phyloP scores from a whole-genome alignment of 805 yeast species.

The Yamadazyma laniorum region DNA sequence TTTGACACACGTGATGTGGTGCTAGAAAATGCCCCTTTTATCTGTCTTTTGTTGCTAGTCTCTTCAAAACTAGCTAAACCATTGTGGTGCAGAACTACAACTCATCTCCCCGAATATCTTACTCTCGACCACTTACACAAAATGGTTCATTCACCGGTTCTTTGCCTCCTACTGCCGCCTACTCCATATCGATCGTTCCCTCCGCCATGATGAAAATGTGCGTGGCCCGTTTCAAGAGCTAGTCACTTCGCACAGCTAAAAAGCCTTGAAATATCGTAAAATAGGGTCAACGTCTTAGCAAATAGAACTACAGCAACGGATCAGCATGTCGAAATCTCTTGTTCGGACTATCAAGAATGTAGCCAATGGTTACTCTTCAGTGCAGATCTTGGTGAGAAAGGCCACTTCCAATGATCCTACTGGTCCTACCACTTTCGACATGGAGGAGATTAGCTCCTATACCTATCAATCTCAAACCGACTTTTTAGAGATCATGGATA shows the following conservation, averaged over 20 bases:
- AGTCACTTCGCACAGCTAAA: slow-evolving; percentile 7
- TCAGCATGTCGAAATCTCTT: slow-evolving; percentile 68
- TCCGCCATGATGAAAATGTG: too few relatives aligned
- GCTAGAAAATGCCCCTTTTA: too few relatives aligned
- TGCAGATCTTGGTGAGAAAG: slow-evolving; percentile 85
- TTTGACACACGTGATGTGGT: too few relatives aligned
- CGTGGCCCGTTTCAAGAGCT: not conserved
- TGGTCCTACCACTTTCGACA: slow-evolving; percentile 77
- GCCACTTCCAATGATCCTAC: slow-evolving; percentile 87
- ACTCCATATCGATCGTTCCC: too few relatives aligned
- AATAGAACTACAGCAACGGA: not conserved
- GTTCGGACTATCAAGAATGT: slow-evolving; percentile 86
- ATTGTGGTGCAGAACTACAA: too few relatives aligned
- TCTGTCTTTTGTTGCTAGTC: too few relatives aligned
- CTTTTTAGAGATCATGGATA: slow-evolving; percentile 87
- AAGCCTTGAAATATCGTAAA: not conserved
- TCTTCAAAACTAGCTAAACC: too few relatives aligned
- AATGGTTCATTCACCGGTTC: too few relatives aligned
- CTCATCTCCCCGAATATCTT: too few relatives aligned
- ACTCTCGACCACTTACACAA: too few relatives aligned
- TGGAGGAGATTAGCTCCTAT: slow-evolving; percentile 78
- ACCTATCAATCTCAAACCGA: slow-evolving; percentile 70
- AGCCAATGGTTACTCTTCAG: slow-evolving; percentile 81
- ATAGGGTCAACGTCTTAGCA: slow-evolving; percentile 6
- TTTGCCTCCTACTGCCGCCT: too few relatives aligned